Evolutionary conservation across 495 filamentous ascomycete species (phyloP), one percentile per base, ranked within the genome.

Genomic region (Penicillium ochrochloron): DNA sequence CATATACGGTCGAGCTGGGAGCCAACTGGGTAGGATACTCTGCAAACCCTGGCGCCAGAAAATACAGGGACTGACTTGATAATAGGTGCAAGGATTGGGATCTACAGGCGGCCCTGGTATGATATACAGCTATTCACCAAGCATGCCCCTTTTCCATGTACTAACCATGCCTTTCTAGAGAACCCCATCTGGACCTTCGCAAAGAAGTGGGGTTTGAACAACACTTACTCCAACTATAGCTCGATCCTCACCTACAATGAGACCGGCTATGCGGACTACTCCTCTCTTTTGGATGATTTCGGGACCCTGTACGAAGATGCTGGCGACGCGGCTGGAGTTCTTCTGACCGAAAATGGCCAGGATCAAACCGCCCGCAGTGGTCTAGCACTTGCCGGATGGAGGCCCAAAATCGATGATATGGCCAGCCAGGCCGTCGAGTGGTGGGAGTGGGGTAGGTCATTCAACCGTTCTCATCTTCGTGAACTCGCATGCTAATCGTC

Each of bases 321-420:
- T 8, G 35, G 51, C 12, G 62, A 57, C 8, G 58, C 57, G 11
- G 66, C 66, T 17, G 66, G 66, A 19, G 59, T 57, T 12, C 54
- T 89, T 23, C 72, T 90, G 14, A 82, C 72, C 14, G 68, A 86
- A 6, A 89, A 89, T 66, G 71, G 88, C 34, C 87, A 90, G 65
- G 90, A 92, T 71, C 74, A 81, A 23, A 90, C 84, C 56, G 77
- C 83, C 44, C 85, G 88, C 44, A 80, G 85, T 6, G 90, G 84
- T 0, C 69, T 91, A 25, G 83, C 78, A 4, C 66, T 90, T 34
- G 85, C 83, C 4, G 89, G 84, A 6, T 93, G 89, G 88, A 85
- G 84, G 57, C 88, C 90, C 0, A 71, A 70, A 29, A 78, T 80
- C 64, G 80, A 83, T 62, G 80, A 90, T 59, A 83, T 83, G 81